phyloP scores from a whole-genome alignment of 441 rosid genomes.

The Mallotus japonicus region DNA sequence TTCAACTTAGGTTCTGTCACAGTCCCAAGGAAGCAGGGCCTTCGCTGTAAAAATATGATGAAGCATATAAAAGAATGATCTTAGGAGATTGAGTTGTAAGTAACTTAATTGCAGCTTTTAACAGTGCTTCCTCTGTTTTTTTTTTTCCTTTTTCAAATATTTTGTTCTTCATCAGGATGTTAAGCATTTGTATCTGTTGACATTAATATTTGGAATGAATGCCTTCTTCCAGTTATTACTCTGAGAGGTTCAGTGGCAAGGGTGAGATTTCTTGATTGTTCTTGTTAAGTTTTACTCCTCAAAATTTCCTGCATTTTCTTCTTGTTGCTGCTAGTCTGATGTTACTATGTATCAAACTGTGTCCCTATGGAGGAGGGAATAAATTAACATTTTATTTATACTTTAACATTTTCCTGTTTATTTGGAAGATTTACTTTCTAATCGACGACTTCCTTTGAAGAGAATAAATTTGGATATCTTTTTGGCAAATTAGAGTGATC shows the following conservation, averaged over 20 bases:
- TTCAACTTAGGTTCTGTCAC: conserved; percentile 2
- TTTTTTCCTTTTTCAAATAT: neutral
- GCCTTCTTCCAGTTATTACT: neutral
- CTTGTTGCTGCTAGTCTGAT: neutral
- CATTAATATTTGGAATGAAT: neutral
- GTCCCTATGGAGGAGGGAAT: too few species aligned
- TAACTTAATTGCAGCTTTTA: conserved; percentile 6
- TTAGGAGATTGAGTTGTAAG: conserved; percentile 6
- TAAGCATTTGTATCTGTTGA: neutral
- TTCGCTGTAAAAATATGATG: neutral
- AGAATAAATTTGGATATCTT: neutral
- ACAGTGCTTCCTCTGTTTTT: neutral
- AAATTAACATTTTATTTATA: too few species aligned
- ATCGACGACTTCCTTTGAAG: neutral
- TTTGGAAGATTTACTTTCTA: too few species aligned
- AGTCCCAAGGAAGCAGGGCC: conserved; percentile 1
- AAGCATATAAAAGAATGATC: conserved; percentile 8
- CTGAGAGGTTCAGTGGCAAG: neutral
- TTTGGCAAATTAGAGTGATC: neutral
- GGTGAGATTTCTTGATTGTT: neutral
- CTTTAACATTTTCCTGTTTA: neutral
- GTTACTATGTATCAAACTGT: neutral
- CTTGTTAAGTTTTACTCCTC: neutral
- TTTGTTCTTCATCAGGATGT: too few species aligned
- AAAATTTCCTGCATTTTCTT: neutral